These are phyloP conservation scores for Chrysoporthe austroafricana DNA, from an alignment of 2,329 filamentous ascomycete species.

Conservation along the genomic window DNA sequence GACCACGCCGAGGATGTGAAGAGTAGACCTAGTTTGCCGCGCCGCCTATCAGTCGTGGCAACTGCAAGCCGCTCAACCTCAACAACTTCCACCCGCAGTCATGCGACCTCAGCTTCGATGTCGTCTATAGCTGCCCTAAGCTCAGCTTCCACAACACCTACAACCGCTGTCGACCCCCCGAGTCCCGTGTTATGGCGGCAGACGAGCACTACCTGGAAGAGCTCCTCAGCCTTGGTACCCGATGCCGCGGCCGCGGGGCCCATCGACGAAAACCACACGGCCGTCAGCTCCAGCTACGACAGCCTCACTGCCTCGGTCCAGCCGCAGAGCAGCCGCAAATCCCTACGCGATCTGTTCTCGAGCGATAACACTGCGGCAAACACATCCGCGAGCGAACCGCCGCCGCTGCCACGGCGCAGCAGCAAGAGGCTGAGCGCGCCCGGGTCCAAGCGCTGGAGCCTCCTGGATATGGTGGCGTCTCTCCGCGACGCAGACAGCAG, in stretches of 20 bases:
- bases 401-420: slow-evolving; percentile 25
- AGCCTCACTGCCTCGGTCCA: slow-evolving; percentile 3
- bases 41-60: slow-evolving; percentile 5
- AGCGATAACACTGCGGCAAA: slow-evolving; percentile 25
- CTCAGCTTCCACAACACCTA: slow-evolving; percentile 21
- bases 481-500: slow-evolving; percentile 13
- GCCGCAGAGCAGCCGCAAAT: slow-evolving; percentile 10
- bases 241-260: not conserved
- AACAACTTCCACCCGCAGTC: slow-evolving; percentile 24
- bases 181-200: slow-evolving; percentile 17
- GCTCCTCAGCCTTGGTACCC: not conserved
- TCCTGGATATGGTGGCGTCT: slow-evolving; percentile 18
- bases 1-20: not conserved
- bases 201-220: slow-evolving; percentile 19
- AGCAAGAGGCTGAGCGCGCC: slow-evolving; percentile 19
- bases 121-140: slow-evolving; percentile 13
- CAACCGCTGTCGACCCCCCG: slow-evolving; percentile 16
- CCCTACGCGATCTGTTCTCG: slow-evolving; percentile 19
- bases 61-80: slow-evolving; percentile 24
- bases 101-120: slow-evolving; percentile 8
- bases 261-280: not conserved
- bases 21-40: not conserved
- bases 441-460: slow-evolving; percentile 23
- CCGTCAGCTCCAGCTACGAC: not conserved
- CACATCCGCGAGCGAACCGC: not conserved